These are phyloP conservation scores for Lodderomyces pseudojiufengensis DNA, from an alignment of 1,139 yeast genomes.

Conservation along the genomic window DNA sequence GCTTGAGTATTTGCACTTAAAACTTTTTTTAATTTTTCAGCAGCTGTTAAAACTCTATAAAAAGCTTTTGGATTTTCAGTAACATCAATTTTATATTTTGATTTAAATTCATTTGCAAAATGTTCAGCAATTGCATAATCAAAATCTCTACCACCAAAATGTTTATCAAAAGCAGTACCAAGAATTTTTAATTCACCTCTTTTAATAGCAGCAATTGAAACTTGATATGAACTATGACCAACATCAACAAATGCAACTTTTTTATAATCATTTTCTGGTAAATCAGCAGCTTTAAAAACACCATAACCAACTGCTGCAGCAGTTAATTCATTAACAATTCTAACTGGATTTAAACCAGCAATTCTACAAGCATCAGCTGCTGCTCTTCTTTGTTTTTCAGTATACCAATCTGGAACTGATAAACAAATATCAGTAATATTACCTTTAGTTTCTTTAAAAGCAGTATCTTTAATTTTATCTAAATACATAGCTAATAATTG, in stretches of 20 bases:
- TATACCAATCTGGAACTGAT: constrained; percentile 97
- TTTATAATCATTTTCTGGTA: constrained; percentile 87
- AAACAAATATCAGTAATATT: constrained; percentile 82
- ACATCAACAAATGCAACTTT: constrained; percentile 92
- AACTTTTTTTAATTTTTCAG: constrained; percentile 93
- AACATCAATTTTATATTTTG: constrained; percentile 91
- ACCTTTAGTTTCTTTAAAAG: constrained; percentile 78
- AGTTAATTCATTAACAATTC: constrained; percentile 94
- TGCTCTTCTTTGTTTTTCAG: constrained; percentile 95
- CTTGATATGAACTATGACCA: constrained; percentile 95
- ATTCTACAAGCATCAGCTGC: constrained; percentile 92
- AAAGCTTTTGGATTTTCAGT: constrained; percentile 90
- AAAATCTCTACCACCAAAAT: constrained; percentile 97
- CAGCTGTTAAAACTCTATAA: constrained; percentile 85
- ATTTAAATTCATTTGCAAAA: constrained; percentile 87
- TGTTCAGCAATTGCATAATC: constrained; percentile 92
- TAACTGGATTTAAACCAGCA: constrained; percentile 96
- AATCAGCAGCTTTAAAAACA: constrained; percentile 93
- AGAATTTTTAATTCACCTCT: constrained; percentile 93
- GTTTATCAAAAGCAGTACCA: constrained; percentile 90
- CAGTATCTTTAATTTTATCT: constrained; percentile 80
- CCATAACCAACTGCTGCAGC: constrained; percentile 99
- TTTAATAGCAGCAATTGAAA: constrained; percentile 85
- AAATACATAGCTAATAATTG: constrained; percentile 95
- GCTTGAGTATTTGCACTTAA: constrained; percentile 94